Base-by-base conservation (phyloP, 228 moss, liverwort and hornwort genomes). In the Sphagnum fallax region DNA sequence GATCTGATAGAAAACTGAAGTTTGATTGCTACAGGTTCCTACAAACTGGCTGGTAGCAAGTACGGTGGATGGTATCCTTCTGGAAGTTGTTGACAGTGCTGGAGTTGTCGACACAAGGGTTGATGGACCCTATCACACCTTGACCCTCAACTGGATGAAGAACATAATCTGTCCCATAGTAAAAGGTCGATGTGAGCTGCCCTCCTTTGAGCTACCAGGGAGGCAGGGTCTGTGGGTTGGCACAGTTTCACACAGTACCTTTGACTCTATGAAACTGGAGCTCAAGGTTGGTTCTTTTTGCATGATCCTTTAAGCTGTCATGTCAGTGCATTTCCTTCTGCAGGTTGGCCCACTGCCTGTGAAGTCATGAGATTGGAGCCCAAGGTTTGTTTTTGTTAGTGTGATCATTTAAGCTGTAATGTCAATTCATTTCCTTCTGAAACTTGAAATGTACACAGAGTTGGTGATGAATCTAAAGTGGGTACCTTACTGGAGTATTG, bases 111-210 rank as follows among this genome's bases (percentile, higher is more conserved):
- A 75, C 47, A 58, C 47, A 6, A 63, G 69, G 5, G 53, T 75
- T 53, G 75, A 82, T 65, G 73, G 78, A 51, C 72, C 70, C 5
- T 70, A 47, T n/a, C 75, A 81, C n/a, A 77, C 18, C 65, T 69
- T 81, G 51, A 74, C 53, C 9, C 47, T 80, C 16, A 67, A 67
- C 64, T 83, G 80, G 83, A 74, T 83, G 74, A 71, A 61, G 4
- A 83, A 83, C 8, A 72, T 77, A 15, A 74, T 49, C 4, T 80
- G 76, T 59, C 71, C 75, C 14, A 48, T 83, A 49, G 66, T 57
- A 5, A 62, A 70, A 64, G 83, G 83, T 49, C 70, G 62, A 8
- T 83, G 74, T 72, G 67, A 77, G 67, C 70, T 83, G 18, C 83
- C 83, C 10, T 77, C 53, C 16, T 66, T 80, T 63, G 4, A 12